Evolutionary conservation across 352 stramenopile species (phyloP).

Genomic region (Phytophthora capsici): DNA sequence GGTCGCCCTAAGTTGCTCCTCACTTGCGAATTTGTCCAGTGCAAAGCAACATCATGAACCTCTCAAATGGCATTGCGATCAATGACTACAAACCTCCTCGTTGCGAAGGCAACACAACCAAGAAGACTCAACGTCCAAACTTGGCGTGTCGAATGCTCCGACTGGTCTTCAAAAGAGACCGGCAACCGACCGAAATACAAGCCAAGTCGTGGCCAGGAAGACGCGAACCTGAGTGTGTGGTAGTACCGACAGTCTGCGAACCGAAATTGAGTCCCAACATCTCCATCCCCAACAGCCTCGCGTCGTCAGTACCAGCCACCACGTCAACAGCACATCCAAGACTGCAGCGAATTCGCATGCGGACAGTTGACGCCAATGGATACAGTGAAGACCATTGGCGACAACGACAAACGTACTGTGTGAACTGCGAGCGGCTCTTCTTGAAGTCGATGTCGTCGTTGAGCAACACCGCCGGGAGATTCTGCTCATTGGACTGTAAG

Average conservation of each 20-base stretch:
- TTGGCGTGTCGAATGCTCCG: constrained; percentile 16
- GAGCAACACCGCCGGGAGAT: constrained; percentile 9
- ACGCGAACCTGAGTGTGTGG: background rate
- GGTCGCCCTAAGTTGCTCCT: background rate
- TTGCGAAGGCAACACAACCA: background rate
- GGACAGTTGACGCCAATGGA: background rate
- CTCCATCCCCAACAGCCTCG: constrained; percentile 3
- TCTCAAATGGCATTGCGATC: background rate
- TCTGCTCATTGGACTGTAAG: constrained; percentile 60
- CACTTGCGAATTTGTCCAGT: constrained; percentile 13
- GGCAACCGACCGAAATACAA: background rate
- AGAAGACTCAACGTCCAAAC: constrained; percentile 2
- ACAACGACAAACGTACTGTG: constrained; percentile 19
- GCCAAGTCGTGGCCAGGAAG: constrained; percentile 27
- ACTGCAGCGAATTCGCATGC: background rate
- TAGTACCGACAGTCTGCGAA: background rate
- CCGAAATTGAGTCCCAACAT: constrained; percentile 16
- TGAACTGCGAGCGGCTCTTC: constrained; percentile 30
- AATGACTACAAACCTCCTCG: background rate
- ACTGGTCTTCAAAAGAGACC: constrained; percentile 8
- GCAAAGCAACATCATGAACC: constrained; percentile 7
- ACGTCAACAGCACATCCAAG: background rate
- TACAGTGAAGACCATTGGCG: constrained; percentile 9
- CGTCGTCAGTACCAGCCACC: background rate
- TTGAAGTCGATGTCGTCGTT: constrained; percentile 28